Base-by-base conservation (phyloP, 345 rosid species). In the Populus davidiana region DNA sequence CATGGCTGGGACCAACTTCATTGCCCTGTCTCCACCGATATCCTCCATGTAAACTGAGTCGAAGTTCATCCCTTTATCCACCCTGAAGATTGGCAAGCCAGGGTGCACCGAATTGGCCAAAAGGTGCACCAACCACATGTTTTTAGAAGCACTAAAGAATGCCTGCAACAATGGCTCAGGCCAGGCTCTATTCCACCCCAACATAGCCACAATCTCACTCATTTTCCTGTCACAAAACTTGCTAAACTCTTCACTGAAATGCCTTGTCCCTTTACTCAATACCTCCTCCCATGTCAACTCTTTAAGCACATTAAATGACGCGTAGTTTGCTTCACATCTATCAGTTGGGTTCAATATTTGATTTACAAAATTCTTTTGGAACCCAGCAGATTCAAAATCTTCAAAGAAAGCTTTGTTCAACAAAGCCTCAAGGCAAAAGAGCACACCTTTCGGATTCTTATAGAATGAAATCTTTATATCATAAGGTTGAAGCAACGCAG, bases 41-140 rank as follows among this genome's bases (percentile, higher is more conserved):
- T 90, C 98, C 68, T 93, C 98, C 97, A 96, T 93, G 85, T 92
- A 96, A 74, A 89, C 79, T 10, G 90, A 85, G 76, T 96, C 93
- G 43, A 92, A 96, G 76, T 76, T 71, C 49, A 83, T 82, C 50
- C 87, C 90, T 52, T 79, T 87, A 77, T 91, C 97, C 62, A 93
- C 93, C 56, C 97, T 87, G 63, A 91, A 92, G 41, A 96, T 90
- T 5, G 92, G 91, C 68, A 92, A 61, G 8, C 87, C 86, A 3
- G 99, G 99, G 77, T 96, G 96, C 69, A 92, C 91, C 43, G 99
- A 96, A 75, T 92, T 93, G 50, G 99, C 98, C 83, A 96, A 84
- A 11, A 92, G 86, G 83, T 96, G 99, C 54, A 92, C 93, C 80
- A 91, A 83, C 97, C 97, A 96, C 56, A 92, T 91, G 69, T 87